Evolutionary conservation across 2,329 filamentous ascomycete species (phyloP).

Genomic region (Fusarium acutatum): DNA sequence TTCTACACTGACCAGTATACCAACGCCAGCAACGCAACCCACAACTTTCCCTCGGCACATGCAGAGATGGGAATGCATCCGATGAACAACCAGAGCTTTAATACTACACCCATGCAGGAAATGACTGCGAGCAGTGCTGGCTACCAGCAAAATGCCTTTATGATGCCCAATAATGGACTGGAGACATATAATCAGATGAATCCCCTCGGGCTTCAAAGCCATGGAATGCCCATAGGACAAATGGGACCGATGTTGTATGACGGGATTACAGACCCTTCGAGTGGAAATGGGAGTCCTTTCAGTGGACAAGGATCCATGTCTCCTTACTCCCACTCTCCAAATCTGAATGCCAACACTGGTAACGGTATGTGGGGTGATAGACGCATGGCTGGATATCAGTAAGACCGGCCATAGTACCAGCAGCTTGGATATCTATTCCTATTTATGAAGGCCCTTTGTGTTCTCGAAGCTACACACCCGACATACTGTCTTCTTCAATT

Average conservation of each 20-base stretch:
- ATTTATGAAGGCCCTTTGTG: background rate
- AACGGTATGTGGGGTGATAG: slow-evolving; percentile 28
- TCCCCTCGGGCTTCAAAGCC: slow-evolving; percentile 45
- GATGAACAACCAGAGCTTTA: slow-evolving; percentile 39
- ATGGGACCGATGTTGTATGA: slow-evolving; percentile 46
- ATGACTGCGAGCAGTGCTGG: slow-evolving; percentile 37
- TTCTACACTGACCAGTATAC: slow-evolving; percentile 42
- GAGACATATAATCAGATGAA: slow-evolving; percentile 47
- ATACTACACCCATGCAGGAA: slow-evolving; percentile 35
- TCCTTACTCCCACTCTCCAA: slow-evolving; percentile 48
- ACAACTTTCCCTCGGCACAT: slow-evolving; percentile 38
- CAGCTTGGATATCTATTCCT: background rate
- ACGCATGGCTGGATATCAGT: slow-evolving; percentile 27
- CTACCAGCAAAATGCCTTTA: slow-evolving; percentile 40
- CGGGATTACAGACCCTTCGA: slow-evolving; percentile 45
- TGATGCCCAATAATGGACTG: slow-evolving; percentile 40
- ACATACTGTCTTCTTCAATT: background rate
- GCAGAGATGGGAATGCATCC: slow-evolving; percentile 38
- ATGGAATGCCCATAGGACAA: slow-evolving; percentile 39
- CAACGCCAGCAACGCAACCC: slow-evolving; percentile 41
- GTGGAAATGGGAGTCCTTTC: slow-evolving; percentile 48
- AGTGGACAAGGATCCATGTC: slow-evolving; percentile 49
- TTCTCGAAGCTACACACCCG: background rate
- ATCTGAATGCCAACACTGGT: slow-evolving; percentile 38
- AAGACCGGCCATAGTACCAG: background rate